These are phyloP conservation scores for Ogataea populi-albae DNA, from an alignment of 805 yeast species.

Conservation along the genomic window DNA sequence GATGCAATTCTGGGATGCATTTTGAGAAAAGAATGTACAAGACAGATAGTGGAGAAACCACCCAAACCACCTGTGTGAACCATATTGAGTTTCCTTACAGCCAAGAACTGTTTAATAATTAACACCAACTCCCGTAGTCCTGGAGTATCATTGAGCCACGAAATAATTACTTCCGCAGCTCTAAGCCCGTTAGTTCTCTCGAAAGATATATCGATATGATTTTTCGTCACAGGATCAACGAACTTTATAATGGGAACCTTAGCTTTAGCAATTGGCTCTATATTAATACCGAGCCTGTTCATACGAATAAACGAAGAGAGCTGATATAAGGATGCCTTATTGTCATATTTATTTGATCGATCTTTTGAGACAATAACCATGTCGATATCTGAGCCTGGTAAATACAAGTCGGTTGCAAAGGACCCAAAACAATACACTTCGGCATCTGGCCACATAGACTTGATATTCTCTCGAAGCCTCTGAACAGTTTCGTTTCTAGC, in stretches of 20 bases:
- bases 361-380: constrained; percentile 71
- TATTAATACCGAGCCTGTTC: constrained; percentile 59
- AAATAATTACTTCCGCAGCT: constrained; percentile 74
- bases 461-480: constrained; percentile 51
- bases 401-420: constrained; percentile 84
- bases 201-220: constrained; percentile 87
- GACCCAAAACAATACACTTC: constrained; percentile 90
- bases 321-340: constrained; percentile 64
- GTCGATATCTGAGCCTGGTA: constrained; percentile 95
- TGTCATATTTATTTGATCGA: constrained; percentile 51
- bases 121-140: constrained; percentile 81
- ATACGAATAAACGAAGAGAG: constrained; percentile 67
- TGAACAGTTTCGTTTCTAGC: constrained; percentile 64
- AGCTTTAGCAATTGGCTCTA: constrained; percentile 86
- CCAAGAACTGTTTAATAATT: constrained; percentile 78
- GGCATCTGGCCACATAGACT: constrained; percentile 70
- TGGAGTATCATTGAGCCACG: constrained; percentile 71
- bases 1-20: constrained; percentile 78
- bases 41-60: constrained; percentile 87
- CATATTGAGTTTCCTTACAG: constrained; percentile 73
- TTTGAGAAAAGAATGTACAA: constrained; percentile 73
- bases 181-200: constrained; percentile 79
- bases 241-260: constrained; percentile 94
- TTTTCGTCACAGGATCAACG: constrained; percentile 64
- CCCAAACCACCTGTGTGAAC: constrained; percentile 95